A percentile compares a stretch with the other conserved stretches of the same genome.
These are phyloP conservation scores for Colletotrichum scovillei DNA, from an alignment of 2,329 filamentous ascomycete genomes.

Conservation along the genomic window DNA sequence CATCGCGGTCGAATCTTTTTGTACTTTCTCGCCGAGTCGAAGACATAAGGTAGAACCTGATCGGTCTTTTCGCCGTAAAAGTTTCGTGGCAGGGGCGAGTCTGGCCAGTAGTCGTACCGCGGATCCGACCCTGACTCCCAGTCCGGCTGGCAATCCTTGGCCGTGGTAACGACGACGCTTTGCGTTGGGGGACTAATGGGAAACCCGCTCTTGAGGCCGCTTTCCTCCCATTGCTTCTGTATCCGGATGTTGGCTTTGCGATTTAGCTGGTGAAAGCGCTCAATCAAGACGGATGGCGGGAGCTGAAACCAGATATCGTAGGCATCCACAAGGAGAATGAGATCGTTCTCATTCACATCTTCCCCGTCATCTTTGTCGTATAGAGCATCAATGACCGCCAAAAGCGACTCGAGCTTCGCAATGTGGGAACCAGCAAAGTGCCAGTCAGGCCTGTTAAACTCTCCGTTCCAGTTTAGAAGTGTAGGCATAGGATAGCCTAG, in stretches of 20 bases:
- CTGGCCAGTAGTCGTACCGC: conserved; percentile 50
- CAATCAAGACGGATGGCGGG: conserved; percentile 49
- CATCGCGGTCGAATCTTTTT: conserved; percentile 47
- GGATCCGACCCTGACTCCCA: conserved; percentile 48
- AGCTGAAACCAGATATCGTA: conserved; percentile 55
- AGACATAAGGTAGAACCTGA: conserved; percentile 38
- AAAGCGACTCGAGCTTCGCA: conserved; percentile 50
- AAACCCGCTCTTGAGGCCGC: conserved; percentile 36
- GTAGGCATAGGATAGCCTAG: conserved; percentile 51
- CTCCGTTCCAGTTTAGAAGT: conserved; percentile 51
- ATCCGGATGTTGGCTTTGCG: conserved; percentile 45
- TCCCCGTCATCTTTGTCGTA: conserved; percentile 37
- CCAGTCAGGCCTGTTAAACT: conserved; percentile 50
- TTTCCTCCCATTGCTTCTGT: conserved; percentile 39
- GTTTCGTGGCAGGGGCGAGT: conserved; percentile 47
- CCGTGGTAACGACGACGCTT: conserved; percentile 46
- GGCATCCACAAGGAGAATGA: conserved; percentile 50
- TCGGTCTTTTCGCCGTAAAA: conserved; percentile 49
- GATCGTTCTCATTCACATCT: conserved; percentile 43
- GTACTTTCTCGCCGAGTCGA: conserved; percentile 48
- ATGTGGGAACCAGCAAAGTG: conserved; percentile 52
- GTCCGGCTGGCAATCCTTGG: conserved; percentile 50
- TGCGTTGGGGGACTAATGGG: conserved; percentile 46
- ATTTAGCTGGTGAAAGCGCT: conserved; percentile 50
- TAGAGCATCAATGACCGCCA: conserved; percentile 44